These are phyloP conservation scores for Tardiomyces digboiensis DNA, from an alignment of 1,139 yeast species.

Conservation along the genomic window DNA sequence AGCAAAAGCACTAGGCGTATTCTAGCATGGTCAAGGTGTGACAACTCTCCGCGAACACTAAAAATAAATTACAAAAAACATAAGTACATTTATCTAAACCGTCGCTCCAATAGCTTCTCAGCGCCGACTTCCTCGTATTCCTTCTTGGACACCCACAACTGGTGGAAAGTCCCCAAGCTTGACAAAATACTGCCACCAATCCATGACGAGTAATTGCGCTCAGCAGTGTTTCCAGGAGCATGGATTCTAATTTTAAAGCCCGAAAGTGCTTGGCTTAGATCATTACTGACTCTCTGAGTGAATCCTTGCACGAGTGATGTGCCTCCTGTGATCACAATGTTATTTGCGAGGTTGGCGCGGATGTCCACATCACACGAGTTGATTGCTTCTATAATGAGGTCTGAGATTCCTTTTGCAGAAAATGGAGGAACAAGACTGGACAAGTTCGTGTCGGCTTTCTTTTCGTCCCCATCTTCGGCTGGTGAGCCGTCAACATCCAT, in stretches of 20 bases:
- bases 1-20: slow-evolving; percentile 1
- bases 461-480: slow-evolving; percentile 12
- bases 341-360: slow-evolving; percentile 84
- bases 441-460: not conserved
- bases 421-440: not conserved
- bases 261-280: slow-evolving; percentile 65
- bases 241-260: slow-evolving; percentile 88
- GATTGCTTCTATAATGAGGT: slow-evolving; percentile 60
- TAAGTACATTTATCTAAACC: slow-evolving; percentile 18
- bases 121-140: slow-evolving; percentile 92
- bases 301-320: slow-evolving; percentile 80
- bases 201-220: slow-evolving; percentile 86
- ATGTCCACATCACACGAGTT: slow-evolving; percentile 72
- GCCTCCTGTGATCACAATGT: slow-evolving; percentile 89
- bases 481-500: slow-evolving; percentile 14
- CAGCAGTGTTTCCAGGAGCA: slow-evolving; percentile 78
- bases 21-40: not conserved
- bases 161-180: slow-evolving; percentile 93
- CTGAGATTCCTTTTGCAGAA: slow-evolving; percentile 44
- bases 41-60: not conserved
- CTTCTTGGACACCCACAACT: slow-evolving; percentile 80
- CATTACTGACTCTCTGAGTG: slow-evolving; percentile 71
- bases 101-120: slow-evolving; percentile 44
- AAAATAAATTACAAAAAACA: not conserved
- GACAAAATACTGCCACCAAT: slow-evolving; percentile 92